phyloP scores from a whole-genome alignment of 805 yeast genomes.

The Cyberlindnera suaveolens region DNA sequence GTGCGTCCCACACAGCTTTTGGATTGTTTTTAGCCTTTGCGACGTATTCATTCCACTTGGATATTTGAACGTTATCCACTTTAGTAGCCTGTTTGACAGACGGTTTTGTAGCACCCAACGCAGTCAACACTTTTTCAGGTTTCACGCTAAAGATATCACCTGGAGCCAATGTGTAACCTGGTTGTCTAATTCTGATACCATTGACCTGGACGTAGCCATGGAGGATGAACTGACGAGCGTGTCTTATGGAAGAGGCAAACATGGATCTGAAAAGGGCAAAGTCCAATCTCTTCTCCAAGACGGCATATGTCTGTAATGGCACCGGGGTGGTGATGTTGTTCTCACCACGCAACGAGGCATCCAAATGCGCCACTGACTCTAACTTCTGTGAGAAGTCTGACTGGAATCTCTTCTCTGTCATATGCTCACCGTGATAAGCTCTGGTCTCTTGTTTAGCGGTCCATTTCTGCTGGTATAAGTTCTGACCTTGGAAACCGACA shows the following conservation, averaged over 20 bases:
- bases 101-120: constrained; percentile 84
- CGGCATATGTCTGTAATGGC: constrained; percentile 82
- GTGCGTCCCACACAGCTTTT: constrained; percentile 29
- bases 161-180: constrained; percentile 67
- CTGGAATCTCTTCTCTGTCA: constrained; percentile 81
- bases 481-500: constrained; percentile 46
- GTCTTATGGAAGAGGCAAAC: constrained; percentile 91
- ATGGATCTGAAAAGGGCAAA: constrained; percentile 84
- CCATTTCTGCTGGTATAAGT: constrained; percentile 92
- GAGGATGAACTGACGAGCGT: constrained; percentile 82
- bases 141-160: constrained; percentile 85
- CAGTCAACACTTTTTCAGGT: constrained; percentile 80
- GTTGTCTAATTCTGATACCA: constrained; percentile 71
- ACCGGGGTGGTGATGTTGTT: constrained; percentile 64
- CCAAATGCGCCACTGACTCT: constrained; percentile 84
- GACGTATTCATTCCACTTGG: constrained; percentile 71
- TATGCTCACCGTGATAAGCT: constrained; percentile 91
- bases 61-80: constrained; percentile 66
- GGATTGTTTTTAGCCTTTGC: constrained; percentile 45
- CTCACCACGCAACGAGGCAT: constrained; percentile 65
- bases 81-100: constrained; percentile 58
- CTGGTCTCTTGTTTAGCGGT: constrained; percentile 85
- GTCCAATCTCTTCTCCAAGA: constrained; percentile 83
- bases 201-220: constrained; percentile 82
- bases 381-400: constrained; percentile 59